Base-by-base conservation (phyloP, 345 rosid genomes). In the Brassica cretica region DNA sequence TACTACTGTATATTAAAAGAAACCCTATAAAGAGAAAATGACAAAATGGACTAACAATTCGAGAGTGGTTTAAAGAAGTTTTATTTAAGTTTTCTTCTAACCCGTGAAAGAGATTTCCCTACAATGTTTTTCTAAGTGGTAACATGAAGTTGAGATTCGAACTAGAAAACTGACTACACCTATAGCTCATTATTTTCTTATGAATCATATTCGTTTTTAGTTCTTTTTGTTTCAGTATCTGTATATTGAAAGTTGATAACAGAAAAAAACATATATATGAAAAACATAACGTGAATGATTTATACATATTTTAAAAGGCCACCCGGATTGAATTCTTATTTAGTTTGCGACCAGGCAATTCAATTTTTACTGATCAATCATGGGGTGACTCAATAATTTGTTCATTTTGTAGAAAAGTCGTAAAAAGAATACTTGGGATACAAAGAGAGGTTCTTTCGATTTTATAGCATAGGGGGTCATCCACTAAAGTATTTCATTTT, bases 391-490 rank as follows among this genome's bases (percentile, higher is more conserved):
- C 27, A 21, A 30, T 51, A 18, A 33, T 53, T 32, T 51, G 21
- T 63, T 21, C 19, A 16, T 3, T 63, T 64, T 29, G 8, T 62
- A 44, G 15, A 25, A 41, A 44, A 4, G 18, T 70, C 60, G 58
- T 51, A 39, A 25, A 29, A 12, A 64, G 14, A 55, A 64, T 55
- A 62, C 15, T 33, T 71, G 59, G 59, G 67, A 30, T 65, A 58
- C 68, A 19, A 56, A 56, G 30, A 19, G 32, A 71, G 59, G 41
- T 72, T 72, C 19, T 32, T 66, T 44, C 53, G 27, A 72, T 66
- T 29, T 44, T 66, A 30, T 55, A 77, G 66, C 25, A 56, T 65
- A 56, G 81, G 68, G 63, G 68, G 63, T 67, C 81, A 71, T 71
- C 81, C 76, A 72, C 37, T 71, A 66, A 14, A 58, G 41, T 58